A percentile compares a stretch with the other conserved stretches of the same genome.
Conservation (phyloP, 228 moss, liverwort and hornwort species). For the Sphagnum magellanicum region DNA sequence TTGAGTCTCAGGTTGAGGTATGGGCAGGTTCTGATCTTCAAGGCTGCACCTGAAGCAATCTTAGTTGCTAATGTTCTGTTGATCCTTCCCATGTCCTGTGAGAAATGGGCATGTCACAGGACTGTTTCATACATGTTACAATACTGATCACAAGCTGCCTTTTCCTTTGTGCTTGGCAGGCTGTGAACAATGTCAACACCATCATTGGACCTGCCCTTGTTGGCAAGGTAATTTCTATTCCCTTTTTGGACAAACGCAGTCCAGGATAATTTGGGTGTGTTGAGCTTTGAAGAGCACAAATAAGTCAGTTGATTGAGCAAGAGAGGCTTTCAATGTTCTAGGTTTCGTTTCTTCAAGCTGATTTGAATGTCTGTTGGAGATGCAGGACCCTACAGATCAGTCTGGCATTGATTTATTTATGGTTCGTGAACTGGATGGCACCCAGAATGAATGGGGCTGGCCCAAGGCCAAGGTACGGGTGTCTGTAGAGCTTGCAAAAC, state of each 20-base stretch:
- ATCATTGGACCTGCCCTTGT: slow-evolving; percentile 64
- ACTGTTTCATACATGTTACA: too few relatives aligned
- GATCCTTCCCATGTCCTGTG: neutral
- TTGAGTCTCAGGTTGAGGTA: too few relatives aligned
- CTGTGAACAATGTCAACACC: slow-evolving; percentile 68
- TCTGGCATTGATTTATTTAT: slow-evolving; percentile 68
- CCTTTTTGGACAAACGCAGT: too few relatives aligned
- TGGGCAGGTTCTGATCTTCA: too few relatives aligned
- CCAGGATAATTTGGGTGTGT: too few relatives aligned
- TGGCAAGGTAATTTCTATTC: slow-evolving; percentile 32
- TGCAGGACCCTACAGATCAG: slow-evolving; percentile 68
- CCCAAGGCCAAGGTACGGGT: slow-evolving; percentile 66
- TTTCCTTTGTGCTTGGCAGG: slow-evolving; percentile 19
- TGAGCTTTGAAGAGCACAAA: too few relatives aligned
- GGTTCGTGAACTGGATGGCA: slow-evolving; percentile 79
- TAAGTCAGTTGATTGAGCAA: too few relatives aligned
- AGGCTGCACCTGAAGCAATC: too few relatives aligned
- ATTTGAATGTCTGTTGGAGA: neutral
- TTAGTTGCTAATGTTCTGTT: neutral
- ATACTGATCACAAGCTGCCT: too few relatives aligned
- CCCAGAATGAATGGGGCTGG: slow-evolving; percentile 93
- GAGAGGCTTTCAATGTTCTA: too few relatives aligned
- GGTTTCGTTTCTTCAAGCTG: too few relatives aligned
- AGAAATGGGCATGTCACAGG: too few relatives aligned
- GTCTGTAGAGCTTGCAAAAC: neutral